Conservation (phyloP, 495 filamentous ascomycete genomes). For the Penicillium salamii region DNA sequence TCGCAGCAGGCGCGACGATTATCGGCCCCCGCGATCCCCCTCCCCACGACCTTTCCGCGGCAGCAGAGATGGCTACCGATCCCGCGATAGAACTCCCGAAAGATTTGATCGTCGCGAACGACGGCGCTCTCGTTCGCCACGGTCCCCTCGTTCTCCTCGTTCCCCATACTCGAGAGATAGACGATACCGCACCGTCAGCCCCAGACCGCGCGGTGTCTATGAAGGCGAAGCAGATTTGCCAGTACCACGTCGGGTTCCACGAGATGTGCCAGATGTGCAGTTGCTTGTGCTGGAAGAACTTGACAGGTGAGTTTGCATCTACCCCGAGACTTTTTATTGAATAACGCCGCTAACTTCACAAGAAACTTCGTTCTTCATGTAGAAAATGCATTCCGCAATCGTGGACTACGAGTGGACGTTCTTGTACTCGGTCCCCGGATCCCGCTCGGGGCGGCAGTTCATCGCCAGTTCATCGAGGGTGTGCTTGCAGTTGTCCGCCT, state of each 20-base stretch:
- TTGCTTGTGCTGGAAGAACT: conserved; percentile 79
- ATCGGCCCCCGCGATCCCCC: conserved; percentile 61
- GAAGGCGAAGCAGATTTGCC: conserved; percentile 62
- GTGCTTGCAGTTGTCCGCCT: conserved; percentile 82
- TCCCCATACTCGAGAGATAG: conserved; percentile 57
- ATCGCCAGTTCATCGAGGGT: conserved; percentile 83
- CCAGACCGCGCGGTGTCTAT: conserved; percentile 48
- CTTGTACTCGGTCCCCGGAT: conserved; percentile 77
- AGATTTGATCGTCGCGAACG: conserved; percentile 58
- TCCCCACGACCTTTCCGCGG: conserved; percentile 55
- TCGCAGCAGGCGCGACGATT: conserved; percentile 58
- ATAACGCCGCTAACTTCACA: conserved; percentile 23
- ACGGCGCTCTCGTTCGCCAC: conserved; percentile 64
- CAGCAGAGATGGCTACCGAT: conserved; percentile 67
- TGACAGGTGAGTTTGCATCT: conserved; percentile 53
- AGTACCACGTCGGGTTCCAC: conserved; percentile 68
- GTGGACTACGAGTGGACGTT: conserved; percentile 69
- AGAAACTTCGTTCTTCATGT: conserved; percentile 81
- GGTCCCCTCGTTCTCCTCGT: conserved; percentile 33
- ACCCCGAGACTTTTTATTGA: background rate
- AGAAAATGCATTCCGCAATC: conserved; percentile 67
- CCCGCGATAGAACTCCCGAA: conserved; percentile 54
- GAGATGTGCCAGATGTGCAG: conserved; percentile 88
- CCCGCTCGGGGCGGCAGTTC: conserved; percentile 70
- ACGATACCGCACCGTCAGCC: conserved; percentile 68